Evolutionary conservation across 768 basidiomycete species (phyloP).

Genomic region (Boletellus ananiceps): DNA sequence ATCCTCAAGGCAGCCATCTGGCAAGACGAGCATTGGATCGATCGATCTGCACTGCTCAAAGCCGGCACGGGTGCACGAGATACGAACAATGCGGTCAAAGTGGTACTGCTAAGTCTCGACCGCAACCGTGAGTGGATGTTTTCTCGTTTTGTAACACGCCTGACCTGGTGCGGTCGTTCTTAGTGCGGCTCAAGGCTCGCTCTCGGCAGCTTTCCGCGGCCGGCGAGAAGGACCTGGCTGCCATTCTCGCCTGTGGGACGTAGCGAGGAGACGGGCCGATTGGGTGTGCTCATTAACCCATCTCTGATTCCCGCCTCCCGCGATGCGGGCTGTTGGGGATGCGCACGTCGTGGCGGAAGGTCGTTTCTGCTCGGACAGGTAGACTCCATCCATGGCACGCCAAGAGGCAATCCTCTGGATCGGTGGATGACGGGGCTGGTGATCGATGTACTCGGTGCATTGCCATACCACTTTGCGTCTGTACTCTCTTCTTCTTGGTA

Average conservation of each 20-base stretch:
- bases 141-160: constrained; percentile 10
- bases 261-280: constrained; percentile 9
- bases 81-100: constrained; percentile 58
- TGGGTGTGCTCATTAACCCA: neutral
- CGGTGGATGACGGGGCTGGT: constrained; percentile 6
- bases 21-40: constrained; percentile 91
- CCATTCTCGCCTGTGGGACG: constrained; percentile 47
- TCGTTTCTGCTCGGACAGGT: constrained; percentile 9
- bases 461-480: constrained; percentile 16
- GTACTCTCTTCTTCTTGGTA: constrained; percentile 5
- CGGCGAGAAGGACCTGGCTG: constrained; percentile 79
- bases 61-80: constrained; percentile 31
- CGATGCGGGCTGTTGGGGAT: constrained; percentile 6
- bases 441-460: constrained; percentile 12
- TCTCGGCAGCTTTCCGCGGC: constrained; percentile 82
- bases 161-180: constrained; percentile 8
- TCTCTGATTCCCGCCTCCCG: neutral
- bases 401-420: constrained; percentile 14
- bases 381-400: constrained; percentile 25
- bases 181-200: constrained; percentile 88
- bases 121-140: constrained; percentile 67
- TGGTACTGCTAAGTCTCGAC: constrained; percentile 86
- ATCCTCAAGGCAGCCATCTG: constrained; percentile 90
- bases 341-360: constrained; percentile 4
- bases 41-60: constrained; percentile 72